Base-by-base conservation (phyloP, 441 rosid genomes). In the Lagerstroemia fauriei region DNA sequence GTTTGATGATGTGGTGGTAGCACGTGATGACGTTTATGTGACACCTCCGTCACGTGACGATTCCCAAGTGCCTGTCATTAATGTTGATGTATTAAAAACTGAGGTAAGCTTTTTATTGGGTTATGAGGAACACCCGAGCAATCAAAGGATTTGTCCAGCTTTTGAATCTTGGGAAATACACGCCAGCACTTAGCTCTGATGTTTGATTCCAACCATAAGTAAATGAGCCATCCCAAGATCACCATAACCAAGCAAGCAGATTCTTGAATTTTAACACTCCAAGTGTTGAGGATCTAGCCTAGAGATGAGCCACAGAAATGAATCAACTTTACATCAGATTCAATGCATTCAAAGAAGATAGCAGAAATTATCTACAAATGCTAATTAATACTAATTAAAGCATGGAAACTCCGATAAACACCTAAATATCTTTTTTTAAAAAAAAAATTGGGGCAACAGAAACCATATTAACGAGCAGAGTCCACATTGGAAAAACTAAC, bases 201-300 rank as follows among this genome's bases (percentile, higher is more conserved):
- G 93, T 87, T 81, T 88, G 92, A 84, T 95, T 97, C 87, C 87
- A 91, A 69, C 97, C 98, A 91, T 89, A 94, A 17, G 93, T 92
- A 83, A 93, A 53, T 77, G 95, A 90, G 69, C 92, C 91, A 78
- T 95, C 96, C 99, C 99, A 96, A 92, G 88, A 89, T 95, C 99
- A 66, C 98, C 98, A 88, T 90, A 91, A 22, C 99, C 99, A 85
- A 94, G 91, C 99, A 85, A 94, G 91, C 81, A 94, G 32, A 85
- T 96, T 96, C 86, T 93, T 96, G 81, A 90, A 92, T 86, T 91
- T 95, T 59, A 95, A 81, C 22, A 93, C 86, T 83, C 93, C 99
- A 68, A 92, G 80, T 22, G 95, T 90, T 34, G 96, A 93, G 83
- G 96, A 92, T 81, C 90, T 91, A 84, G 93, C 92, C 98, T 96